These are phyloP conservation scores for Aurantiochytrium sp. DNA, from an alignment of 108 stramenopile genomes.

Conservation along the genomic window DNA sequence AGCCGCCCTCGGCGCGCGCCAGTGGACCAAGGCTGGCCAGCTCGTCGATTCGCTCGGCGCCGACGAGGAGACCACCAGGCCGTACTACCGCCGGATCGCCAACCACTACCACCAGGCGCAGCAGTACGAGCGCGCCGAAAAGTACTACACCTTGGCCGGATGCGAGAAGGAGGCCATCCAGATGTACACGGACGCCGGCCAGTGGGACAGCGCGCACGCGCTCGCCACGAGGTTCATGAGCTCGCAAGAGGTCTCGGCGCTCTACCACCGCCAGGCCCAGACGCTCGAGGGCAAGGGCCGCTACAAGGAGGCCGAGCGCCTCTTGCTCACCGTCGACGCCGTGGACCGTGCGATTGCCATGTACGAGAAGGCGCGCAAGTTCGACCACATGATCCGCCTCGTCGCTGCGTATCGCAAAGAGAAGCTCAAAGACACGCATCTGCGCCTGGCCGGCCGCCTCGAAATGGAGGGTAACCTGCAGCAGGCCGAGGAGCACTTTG, in stretches of 20 bases:
- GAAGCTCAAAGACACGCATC: slow-evolving; percentile 57
- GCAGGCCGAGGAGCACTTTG: slow-evolving; percentile 62
- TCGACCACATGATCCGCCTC: slow-evolving; percentile 58
- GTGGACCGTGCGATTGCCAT: slow-evolving; percentile 56
- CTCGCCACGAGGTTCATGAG: slow-evolving; percentile 53
- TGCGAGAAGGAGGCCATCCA: slow-evolving; percentile 53
- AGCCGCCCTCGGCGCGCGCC: slow-evolving; percentile 55
- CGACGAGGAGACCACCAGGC: slow-evolving; percentile 49
- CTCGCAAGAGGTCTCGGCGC: slow-evolving; percentile 46
- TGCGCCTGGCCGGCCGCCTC: slow-evolving; percentile 56
- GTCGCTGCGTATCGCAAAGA: slow-evolving; percentile 51
- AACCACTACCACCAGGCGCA: slow-evolving; percentile 47
- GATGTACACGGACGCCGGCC: slow-evolving; percentile 56
- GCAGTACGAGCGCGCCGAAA: slow-evolving; percentile 49
- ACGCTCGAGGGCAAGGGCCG: slow-evolving; percentile 46
- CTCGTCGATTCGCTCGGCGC: slow-evolving; percentile 31
- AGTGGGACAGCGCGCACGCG: slow-evolving; percentile 59
- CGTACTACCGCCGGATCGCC: slow-evolving; percentile 54
- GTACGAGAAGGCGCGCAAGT: slow-evolving; percentile 58
- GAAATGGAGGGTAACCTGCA: slow-evolving; percentile 53
- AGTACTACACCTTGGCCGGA: slow-evolving; percentile 48
- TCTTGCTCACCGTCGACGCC: slow-evolving; percentile 54
- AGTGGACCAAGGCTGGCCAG: slow-evolving; percentile 58
- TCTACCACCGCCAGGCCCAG: slow-evolving; percentile 59
- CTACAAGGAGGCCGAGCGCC: slow-evolving; percentile 53